These are phyloP conservation scores for Colletotrichum viniferum DNA, from an alignment of 2,329 filamentous ascomycete species.

Conservation along the genomic window DNA sequence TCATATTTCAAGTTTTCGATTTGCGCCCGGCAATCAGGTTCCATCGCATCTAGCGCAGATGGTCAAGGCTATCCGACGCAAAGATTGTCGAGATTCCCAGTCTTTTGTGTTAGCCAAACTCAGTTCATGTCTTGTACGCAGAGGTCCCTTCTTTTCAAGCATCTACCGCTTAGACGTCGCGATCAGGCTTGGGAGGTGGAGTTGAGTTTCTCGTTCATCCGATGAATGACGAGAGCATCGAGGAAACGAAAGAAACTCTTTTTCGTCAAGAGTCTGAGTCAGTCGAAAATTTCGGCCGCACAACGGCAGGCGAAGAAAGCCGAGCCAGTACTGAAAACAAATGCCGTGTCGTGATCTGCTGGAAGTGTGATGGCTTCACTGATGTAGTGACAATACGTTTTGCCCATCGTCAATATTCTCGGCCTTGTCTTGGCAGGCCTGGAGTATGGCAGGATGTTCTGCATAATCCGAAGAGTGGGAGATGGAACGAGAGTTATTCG, in stretches of 20 bases:
- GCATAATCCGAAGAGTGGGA: background rate
- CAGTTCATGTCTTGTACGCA: background rate
- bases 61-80: background rate
- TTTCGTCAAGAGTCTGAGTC: background rate
- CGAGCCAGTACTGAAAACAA: background rate
- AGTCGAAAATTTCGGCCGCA: background rate
- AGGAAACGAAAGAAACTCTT: background rate
- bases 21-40: background rate
- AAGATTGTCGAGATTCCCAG: background rate
- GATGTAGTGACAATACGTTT: background rate
- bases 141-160: background rate
- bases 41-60: background rate
- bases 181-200: background rate
- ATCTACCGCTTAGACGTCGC: background rate
- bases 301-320: background rate
- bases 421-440: background rate
- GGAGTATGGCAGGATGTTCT: background rate
- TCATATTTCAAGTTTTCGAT: background rate
- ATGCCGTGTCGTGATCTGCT: background rate
- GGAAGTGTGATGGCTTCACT: background rate
- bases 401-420: background rate
- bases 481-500: background rate
- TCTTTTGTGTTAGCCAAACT: background rate
- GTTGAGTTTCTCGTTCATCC: background rate
- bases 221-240: background rate